A percentile compares a stretch with the other conserved stretches of the same genome.
phyloP scores from a whole-genome alignment of 129 eudicot genomes.

The Helianthus annuus region DNA sequence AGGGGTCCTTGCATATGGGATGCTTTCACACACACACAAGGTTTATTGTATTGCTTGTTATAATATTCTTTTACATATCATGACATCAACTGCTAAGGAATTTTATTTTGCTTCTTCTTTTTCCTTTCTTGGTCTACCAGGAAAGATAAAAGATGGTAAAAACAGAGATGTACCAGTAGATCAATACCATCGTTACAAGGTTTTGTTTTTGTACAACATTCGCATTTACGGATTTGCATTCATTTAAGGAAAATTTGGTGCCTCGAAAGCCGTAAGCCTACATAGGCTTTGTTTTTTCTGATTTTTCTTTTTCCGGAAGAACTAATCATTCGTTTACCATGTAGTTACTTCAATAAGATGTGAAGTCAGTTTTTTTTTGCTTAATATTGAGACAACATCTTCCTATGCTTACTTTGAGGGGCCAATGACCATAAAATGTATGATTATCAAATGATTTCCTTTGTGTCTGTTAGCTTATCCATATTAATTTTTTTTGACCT shows the following conservation, averaged over 20 bases:
- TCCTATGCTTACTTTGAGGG: background rate
- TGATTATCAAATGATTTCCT: background rate
- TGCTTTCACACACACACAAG: conserved; percentile 50
- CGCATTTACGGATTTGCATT: background rate
- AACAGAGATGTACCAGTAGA: conserved; percentile 64
- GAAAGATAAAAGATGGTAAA: conserved; percentile 69
- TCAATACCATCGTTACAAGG: conserved; percentile 87
- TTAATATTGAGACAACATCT: background rate
- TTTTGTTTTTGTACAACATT: conserved; percentile 12
- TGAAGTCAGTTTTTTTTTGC: background rate
- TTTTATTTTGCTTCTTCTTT: conserved; percentile 8
- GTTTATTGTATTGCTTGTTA: conserved; percentile 29
- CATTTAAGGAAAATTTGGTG: conserved; percentile 11
- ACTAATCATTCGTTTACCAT: too few relatives aligned
- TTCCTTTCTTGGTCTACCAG: conserved; percentile 36
- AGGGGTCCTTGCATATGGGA: conserved; percentile 87
- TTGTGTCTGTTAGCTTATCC: conserved; percentile 18
- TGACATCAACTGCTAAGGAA: conserved; percentile 14
- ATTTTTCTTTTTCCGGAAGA: too few relatives aligned
- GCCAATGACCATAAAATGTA: conserved; percentile 10
- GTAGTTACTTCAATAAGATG: background rate
- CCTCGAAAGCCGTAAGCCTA: too few relatives aligned
- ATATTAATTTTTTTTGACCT: conserved; percentile 38
- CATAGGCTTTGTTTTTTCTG: too few relatives aligned
- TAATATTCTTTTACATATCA: background rate